These are phyloP conservation scores for Plasmodium blacklocki DNA, from an alignment of 169 alveolate species.

Conservation along the genomic window DNA sequence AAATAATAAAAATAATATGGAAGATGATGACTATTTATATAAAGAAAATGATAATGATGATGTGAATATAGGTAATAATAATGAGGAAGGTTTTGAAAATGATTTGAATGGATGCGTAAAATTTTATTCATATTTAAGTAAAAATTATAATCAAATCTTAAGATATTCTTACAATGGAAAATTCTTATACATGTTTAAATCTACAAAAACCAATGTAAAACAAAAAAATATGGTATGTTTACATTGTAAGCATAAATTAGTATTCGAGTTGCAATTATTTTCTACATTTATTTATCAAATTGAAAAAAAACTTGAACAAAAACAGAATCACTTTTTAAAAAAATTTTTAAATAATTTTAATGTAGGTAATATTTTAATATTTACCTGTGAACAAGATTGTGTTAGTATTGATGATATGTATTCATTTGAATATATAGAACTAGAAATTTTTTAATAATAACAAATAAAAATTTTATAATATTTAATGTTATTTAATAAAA, in stretches of 20 bases:
- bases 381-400: conserved; percentile 67
- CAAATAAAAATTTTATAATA: neutral
- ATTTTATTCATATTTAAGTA: conserved; percentile 64
- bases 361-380: conserved; percentile 69
- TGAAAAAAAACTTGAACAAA: conserved; percentile 34
- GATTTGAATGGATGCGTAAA: conserved; percentile 76
- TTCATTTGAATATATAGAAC: conserved; percentile 63
- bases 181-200: conserved; percentile 51
- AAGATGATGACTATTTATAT: conserved; percentile 15
- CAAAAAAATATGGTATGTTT: conserved; percentile 14
- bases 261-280: conserved; percentile 61
- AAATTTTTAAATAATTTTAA: conserved; percentile 56
- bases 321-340: conserved; percentile 4
- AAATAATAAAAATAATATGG: conserved; percentile 22
- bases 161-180: conserved; percentile 73
- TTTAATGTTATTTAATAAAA: conserved; percentile 12
- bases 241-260: conserved; percentile 49
- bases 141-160: conserved; percentile 72
- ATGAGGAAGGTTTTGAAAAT: conserved; percentile 56
- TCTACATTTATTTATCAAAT: conserved; percentile 67
- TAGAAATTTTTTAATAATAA: conserved; percentile 50
- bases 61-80: neutral
- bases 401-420: conserved; percentile 59
- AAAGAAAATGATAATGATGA: conserved; percentile 27
- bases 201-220: conserved; percentile 36